phyloP scores from a whole-genome alignment of 179 eudicot species.

The Patellifolia procumbens region DNA sequence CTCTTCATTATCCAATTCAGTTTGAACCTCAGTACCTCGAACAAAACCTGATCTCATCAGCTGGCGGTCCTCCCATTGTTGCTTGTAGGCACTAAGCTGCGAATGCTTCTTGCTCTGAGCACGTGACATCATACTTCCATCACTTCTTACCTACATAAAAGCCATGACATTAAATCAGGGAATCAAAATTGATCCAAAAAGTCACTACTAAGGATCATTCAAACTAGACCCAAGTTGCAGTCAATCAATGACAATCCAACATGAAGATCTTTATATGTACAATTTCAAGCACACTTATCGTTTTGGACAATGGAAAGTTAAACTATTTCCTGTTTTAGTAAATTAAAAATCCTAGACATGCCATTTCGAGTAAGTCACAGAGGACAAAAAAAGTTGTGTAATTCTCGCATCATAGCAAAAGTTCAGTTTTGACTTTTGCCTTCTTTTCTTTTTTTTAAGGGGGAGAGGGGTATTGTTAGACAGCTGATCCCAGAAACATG shows the following conservation, averaged over 20 bases:
- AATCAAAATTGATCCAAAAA: background rate
- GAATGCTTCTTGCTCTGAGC: constrained; percentile 94
- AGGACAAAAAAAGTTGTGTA: background rate
- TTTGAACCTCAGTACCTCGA: constrained; percentile 90
- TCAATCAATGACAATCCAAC: background rate
- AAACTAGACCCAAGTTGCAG: background rate
- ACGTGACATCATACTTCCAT: constrained; percentile 89
- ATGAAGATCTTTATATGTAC: background rate
- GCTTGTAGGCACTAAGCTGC: constrained; percentile 89
- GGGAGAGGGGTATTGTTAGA: background rate
- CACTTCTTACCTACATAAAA: constrained; percentile 66
- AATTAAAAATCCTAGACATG: background rate
- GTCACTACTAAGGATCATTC: background rate
- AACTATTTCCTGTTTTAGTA: background rate
- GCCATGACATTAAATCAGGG: background rate
- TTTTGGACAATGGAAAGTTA: background rate
- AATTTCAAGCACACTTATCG: background rate
- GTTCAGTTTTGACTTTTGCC: background rate
- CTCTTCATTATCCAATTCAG: constrained; percentile 95
- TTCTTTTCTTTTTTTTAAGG: background rate
- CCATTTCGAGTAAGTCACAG: background rate
- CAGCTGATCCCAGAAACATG: background rate
- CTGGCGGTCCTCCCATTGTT: constrained; percentile 96
- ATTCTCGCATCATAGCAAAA: background rate
- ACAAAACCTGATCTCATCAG: constrained; percentile 97